These are phyloP conservation scores for Fusarium sp. DNA, from an alignment of 2,329 filamentous ascomycete genomes.

Conservation along the genomic window DNA sequence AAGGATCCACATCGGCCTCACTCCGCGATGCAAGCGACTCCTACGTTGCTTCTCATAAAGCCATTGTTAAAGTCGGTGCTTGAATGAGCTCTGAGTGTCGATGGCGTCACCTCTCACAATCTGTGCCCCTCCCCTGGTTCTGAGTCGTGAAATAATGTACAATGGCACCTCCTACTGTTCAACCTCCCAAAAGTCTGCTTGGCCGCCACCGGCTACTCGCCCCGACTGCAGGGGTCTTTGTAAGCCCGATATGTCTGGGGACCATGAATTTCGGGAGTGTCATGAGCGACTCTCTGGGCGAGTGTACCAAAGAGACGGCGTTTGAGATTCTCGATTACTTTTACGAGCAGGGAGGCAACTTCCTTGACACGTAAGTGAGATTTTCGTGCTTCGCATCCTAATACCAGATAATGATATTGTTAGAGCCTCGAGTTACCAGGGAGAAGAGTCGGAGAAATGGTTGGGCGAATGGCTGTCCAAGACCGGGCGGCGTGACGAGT, in stretches of 20 bases:
- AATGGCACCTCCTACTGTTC: background rate
- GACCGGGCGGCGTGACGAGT: constrained; percentile 63
- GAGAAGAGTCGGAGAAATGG: constrained; percentile 68
- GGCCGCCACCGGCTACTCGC: background rate
- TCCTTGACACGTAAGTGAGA: background rate
- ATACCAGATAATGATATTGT: too few relatives aligned
- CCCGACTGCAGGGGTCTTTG: background rate
- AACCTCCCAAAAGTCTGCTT: background rate
- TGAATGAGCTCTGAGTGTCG: background rate
- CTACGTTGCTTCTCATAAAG: background rate
- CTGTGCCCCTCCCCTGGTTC: too few relatives aligned
- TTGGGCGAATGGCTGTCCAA: constrained; percentile 68
- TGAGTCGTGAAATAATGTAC: background rate
- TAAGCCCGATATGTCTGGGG: background rate
- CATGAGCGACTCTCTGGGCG: background rate
- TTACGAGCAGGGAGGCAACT: background rate
- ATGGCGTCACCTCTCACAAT: background rate
- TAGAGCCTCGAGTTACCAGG: constrained; percentile 57
- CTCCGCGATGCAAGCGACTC: background rate
- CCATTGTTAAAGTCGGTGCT: background rate
- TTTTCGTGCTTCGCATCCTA: fast-evolving
- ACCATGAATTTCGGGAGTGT: background rate
- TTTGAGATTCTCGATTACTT: background rate
- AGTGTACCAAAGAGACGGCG: background rate
- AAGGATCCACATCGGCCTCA: background rate